phyloP scores from a whole-genome alignment of 2,329 filamentous ascomycete species.

The Aspergillus novofumigatus region DNA sequence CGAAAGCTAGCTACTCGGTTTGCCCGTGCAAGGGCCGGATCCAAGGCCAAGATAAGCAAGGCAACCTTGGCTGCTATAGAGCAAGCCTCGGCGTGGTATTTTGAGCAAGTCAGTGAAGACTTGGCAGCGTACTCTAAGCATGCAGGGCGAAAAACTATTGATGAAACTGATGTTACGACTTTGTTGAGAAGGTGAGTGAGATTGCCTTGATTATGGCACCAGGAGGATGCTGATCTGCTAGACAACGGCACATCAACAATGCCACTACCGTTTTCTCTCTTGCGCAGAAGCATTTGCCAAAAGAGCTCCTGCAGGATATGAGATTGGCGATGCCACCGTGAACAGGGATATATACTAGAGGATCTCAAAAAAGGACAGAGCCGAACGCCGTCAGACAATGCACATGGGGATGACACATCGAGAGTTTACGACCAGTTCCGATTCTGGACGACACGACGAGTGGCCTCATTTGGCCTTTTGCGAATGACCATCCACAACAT shows the following conservation, averaged over 20 bases:
- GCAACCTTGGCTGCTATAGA: conserved; percentile 71
- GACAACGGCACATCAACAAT: conserved; percentile 70
- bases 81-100: conserved; percentile 85
- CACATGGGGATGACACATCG: not conserved
- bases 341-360: conserved; percentile 13
- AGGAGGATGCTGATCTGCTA: conserved; percentile 42
- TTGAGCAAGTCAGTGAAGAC: conserved; percentile 80
- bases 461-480: conserved; percentile 71
- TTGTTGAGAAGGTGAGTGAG: conserved; percentile 72
- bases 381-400: conserved; percentile 38
- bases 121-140: conserved; percentile 75
- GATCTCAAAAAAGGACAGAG: conserved; percentile 15
- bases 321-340: conserved; percentile 42
- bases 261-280: conserved; percentile 76
- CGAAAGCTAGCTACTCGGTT: conserved; percentile 64
- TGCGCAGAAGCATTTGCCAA: conserved; percentile 75
- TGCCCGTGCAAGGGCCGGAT: conserved; percentile 60
- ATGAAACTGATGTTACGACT: conserved; percentile 76
- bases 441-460: conserved; percentile 71
- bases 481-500: conserved; percentile 97
- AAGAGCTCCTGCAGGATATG: conserved; percentile 78
- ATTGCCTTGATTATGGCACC: not conserved
- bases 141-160: conserved; percentile 77
- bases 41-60: conserved; percentile 65
- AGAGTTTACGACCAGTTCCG: conserved; percentile 60